Evolutionary conservation across 805 yeast species (phyloP).

Genomic region (Priceomyces castillae): DNA sequence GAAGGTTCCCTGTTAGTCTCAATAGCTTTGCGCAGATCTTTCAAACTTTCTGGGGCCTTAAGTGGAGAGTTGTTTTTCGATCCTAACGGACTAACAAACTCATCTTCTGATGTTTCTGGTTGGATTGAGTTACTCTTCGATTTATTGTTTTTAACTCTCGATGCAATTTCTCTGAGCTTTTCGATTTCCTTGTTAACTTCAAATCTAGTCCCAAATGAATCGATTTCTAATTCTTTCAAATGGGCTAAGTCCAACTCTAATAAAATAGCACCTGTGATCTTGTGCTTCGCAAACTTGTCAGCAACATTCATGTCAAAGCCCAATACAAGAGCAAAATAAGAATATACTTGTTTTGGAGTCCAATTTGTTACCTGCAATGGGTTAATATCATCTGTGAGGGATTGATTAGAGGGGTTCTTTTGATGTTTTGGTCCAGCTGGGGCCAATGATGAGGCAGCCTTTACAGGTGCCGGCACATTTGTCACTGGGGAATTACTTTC

Average conservation of each 20-base stretch:
- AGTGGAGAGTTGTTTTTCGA: constrained; percentile 10
- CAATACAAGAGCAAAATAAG: constrained; percentile 62
- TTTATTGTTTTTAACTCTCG: constrained; percentile 27
- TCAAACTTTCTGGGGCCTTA: not conserved
- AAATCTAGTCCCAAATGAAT: constrained; percentile 92
- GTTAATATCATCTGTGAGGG: constrained; percentile 33
- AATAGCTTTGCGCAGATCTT: not conserved
- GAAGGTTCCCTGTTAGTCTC: not conserved
- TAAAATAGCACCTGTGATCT: constrained; percentile 82
- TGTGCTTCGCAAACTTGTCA: constrained; percentile 78
- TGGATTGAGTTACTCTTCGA: constrained; percentile 6
- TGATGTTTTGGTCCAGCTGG: constrained; percentile 6
- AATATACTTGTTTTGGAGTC: constrained; percentile 84
- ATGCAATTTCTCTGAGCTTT: constrained; percentile 41
- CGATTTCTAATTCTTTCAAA: constrained; percentile 87
- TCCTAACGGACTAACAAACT: constrained; percentile 10
- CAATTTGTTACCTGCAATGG: constrained; percentile 57
- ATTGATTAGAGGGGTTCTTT: constrained; percentile 11
- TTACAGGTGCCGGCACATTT: not conserved
- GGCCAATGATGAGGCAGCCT: not conserved
- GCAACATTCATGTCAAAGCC: constrained; percentile 78
- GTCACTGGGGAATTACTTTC: constrained; percentile 10
- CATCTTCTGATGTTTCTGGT: constrained; percentile 5
- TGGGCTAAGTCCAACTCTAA: constrained; percentile 82
- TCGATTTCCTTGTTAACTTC: constrained; percentile 90